Evolutionary conservation across 2,329 filamentous ascomycete species (phyloP).

Genomic region (Rhynchosporium agropyri): DNA sequence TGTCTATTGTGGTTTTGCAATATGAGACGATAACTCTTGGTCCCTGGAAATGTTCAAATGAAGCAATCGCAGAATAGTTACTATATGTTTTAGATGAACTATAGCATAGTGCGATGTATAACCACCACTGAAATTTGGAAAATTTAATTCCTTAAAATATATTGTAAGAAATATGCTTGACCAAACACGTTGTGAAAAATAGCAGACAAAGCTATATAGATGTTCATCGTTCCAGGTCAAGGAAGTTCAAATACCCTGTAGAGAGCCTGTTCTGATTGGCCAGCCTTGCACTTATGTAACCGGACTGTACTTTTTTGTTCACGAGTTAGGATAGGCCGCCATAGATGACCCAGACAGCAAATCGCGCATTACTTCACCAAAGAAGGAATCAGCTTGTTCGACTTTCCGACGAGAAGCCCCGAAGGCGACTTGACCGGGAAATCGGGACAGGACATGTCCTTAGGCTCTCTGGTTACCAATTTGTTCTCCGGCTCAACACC

Average conservation of each 20-base stretch:
- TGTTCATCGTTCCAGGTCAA: background rate
- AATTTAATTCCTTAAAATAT: background rate
- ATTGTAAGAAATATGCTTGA: background rate
- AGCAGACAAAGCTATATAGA: too few relatives aligned
- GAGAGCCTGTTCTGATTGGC: conserved; percentile 14
- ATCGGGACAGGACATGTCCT: conserved; percentile 54
- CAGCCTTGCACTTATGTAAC: conserved; percentile 19
- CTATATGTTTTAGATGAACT: background rate
- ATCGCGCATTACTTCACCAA: conserved; percentile 10
- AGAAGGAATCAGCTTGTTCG: background rate
- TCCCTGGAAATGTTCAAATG: background rate
- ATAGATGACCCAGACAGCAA: conserved; percentile 6
- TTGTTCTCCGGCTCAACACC: conserved; percentile 49
- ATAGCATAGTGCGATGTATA: background rate
- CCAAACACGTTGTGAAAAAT: too few relatives aligned
- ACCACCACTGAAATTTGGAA: background rate
- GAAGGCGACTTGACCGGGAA: conserved; percentile 28
- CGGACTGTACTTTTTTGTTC: conserved; percentile 9
- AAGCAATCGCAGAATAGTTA: too few relatives aligned
- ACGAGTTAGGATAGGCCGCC: conserved; percentile 7
- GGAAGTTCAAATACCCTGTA: background rate
- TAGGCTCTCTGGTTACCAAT: conserved; percentile 56
- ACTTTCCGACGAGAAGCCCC: conserved; percentile 24
- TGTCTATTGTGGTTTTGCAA: too few relatives aligned
- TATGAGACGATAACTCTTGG: background rate